Evolutionary conservation across 164 flowering plant genomes (phyloP).

Genomic region (Tinospora cordifolia): DNA sequence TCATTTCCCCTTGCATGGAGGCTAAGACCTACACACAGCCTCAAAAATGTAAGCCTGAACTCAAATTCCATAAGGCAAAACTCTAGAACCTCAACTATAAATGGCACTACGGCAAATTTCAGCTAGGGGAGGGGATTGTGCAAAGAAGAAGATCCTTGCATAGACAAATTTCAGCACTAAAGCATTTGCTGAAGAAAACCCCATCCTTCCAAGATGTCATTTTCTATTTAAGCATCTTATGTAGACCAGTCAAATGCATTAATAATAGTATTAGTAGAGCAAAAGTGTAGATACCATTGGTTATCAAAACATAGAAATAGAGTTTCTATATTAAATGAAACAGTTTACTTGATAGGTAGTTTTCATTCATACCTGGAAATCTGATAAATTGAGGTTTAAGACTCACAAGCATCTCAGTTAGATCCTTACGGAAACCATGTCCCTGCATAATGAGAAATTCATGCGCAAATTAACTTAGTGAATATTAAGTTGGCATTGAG

Average conservation of each 20-base stretch:
- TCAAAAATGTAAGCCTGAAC: too few relatives aligned
- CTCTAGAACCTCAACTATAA: background rate
- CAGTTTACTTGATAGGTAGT: background rate
- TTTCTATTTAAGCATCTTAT: background rate
- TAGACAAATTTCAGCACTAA: background rate
- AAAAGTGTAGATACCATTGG: too few relatives aligned
- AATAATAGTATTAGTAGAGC: too few relatives aligned
- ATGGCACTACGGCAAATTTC: background rate
- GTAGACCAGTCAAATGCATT: background rate
- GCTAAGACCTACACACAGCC: too few relatives aligned
- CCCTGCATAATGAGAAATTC: slow-evolving; percentile 37
- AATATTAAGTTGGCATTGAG: background rate
- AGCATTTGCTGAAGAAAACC: background rate
- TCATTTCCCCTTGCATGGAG: too few relatives aligned
- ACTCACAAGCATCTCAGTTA: slow-evolving; percentile 50
- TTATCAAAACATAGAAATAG: background rate
- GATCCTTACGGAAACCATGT: slow-evolving; percentile 78
- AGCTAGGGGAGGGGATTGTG: background rate
- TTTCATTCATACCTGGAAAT: slow-evolving; percentile 66
- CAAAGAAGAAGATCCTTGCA: background rate
- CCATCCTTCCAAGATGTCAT: background rate
- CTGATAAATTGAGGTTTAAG: slow-evolving; percentile 74
- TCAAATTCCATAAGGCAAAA: too few relatives aligned
- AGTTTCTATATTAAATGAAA: background rate
- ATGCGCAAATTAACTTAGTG: background rate